Conservation (phyloP, 2,329 filamentous ascomycete genomes). For the Peltaster fructicola region DNA sequence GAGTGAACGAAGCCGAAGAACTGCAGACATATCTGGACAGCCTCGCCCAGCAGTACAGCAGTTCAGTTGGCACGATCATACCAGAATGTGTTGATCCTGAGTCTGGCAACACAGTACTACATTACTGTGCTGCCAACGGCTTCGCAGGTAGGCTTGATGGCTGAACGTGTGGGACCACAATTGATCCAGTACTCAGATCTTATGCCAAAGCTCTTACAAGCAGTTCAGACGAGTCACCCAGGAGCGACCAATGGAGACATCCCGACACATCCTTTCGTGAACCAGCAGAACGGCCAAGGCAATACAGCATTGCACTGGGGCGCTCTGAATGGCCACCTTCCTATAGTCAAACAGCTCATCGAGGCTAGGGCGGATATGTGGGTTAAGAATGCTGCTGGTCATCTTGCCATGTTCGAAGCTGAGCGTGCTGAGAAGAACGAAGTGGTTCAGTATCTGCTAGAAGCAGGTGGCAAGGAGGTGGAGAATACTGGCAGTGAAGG, state of each 20-base stretch:
- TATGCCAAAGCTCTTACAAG: too few relatives aligned
- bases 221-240: too few relatives aligned
- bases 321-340: slow-evolving; percentile 70
- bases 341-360: slow-evolving; percentile 60
- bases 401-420: slow-evolving; percentile 39
- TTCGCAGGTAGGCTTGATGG: slow-evolving; percentile 50
- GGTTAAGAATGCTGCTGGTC: slow-evolving; percentile 65
- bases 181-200: too few relatives aligned
- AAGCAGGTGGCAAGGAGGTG: slow-evolving; percentile 25
- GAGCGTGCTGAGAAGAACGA: slow-evolving; percentile 31
- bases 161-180: too few relatives aligned
- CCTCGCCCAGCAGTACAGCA: slow-evolving; percentile 44
- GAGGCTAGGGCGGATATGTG: slow-evolving; percentile 60
- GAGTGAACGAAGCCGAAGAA: slow-evolving; percentile 57
- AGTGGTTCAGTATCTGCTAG: slow-evolving; percentile 30
- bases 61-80: slow-evolving; percentile 45
- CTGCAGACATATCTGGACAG: slow-evolving; percentile 41
- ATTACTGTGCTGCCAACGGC: slow-evolving; percentile 88
- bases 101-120: slow-evolving; percentile 61
- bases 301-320: slow-evolving; percentile 95
- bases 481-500: slow-evolving; percentile 13
- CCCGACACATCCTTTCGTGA: slow-evolving; percentile 44
- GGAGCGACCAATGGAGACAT: too few relatives aligned
- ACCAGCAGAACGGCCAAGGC: slow-evolving; percentile 58
- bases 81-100: slow-evolving; percentile 52